Base-by-base conservation (phyloP, 768 basidiomycete genomes). In the Boletus rubropictus region DNA sequence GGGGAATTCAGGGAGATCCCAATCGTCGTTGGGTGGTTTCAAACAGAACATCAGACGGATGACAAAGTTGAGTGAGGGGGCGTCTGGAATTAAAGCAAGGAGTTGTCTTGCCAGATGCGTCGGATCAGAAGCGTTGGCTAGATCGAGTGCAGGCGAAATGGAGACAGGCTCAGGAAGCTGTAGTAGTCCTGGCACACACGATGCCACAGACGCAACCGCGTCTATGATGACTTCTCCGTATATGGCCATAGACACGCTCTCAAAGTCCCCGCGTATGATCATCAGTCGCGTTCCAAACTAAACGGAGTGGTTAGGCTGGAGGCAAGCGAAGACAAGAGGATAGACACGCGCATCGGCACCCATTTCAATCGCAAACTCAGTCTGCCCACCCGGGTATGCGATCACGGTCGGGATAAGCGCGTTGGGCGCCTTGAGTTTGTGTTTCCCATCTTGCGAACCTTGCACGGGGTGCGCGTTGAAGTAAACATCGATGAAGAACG, bases 191-290 rank as follows among this genome's bases (percentile, higher is more conserved):
- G 78, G 71, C 48, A 74, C 66, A 59, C 79, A 79, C 11, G 63
- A 58, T 2, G 65, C 52, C 10, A 62, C 62, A 7, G 73, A 46
- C 4, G 63, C 55, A 7, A 67, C 54, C 3, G 62, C 47, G 28
- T 84, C 81, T 11, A 74, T 65, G 15, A 80, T 72, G 12, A 79
- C 57, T 27, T 86, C 76, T 18, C 77, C 77, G 42, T 76, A 76
- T 49, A 76, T 70, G 42, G 58, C 63, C 54, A 64, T 65, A 9
- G 64, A 56, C 17, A 86, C 67, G 48, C 69, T 70, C 40, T 78
- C 68, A 62, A 88, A 89, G 29, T 77, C 70, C n/a, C 88, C 89
- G 57, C 82, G 83, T 51, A 91, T 73, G 48, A 90, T 85, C 76
- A 91, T 81, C 25, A 90, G 71, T 36, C 88, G 82, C 18, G 87